Conservation (phyloP, 1,284 basidiomycete species). For the Rhodotorula glutinis region DNA sequence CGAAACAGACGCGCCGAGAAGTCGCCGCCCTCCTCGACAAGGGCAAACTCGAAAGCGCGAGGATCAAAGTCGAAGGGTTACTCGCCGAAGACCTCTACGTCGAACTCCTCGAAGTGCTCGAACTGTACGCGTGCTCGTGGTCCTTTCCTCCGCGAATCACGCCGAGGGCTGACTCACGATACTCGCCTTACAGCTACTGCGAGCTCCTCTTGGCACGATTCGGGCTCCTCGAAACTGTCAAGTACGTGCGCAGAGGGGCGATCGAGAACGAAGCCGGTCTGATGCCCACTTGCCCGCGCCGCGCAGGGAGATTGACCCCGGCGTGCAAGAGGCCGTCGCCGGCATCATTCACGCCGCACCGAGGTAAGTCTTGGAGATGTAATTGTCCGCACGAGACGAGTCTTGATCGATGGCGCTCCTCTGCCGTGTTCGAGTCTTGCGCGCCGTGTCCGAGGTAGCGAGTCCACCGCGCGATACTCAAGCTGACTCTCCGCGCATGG, state of each 20-base stretch:
- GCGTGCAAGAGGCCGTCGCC: constrained; percentile 66
- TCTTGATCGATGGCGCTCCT: background rate
- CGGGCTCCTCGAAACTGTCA: constrained; percentile 75
- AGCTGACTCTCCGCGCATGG: too few species aligned
- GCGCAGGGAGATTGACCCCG: constrained; percentile 78
- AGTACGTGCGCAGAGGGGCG: constrained; percentile 56
- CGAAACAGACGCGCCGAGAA: constrained; percentile 64
- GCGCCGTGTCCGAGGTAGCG: too few species aligned
- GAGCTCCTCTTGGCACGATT: constrained; percentile 91
- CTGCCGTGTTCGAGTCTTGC: background rate
- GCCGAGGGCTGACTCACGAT: too few species aligned
- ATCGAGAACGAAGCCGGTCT: too few species aligned
- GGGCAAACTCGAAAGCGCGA: constrained; percentile 75
- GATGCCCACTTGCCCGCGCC: too few species aligned
- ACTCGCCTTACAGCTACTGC: constrained; percentile 61
- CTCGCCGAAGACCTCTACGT: constrained; percentile 81
- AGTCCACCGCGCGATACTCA: too few species aligned
- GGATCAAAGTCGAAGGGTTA: constrained; percentile 66
- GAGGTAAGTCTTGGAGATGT: constrained; percentile 58
- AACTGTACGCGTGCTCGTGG: constrained; percentile 69
- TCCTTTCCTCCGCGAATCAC: too few species aligned
- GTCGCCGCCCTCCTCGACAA: constrained; percentile 73
- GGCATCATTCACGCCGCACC: constrained; percentile 87
- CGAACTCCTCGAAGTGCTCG: constrained; percentile 84
- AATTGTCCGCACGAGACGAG: too few species aligned